phyloP scores from a whole-genome alignment of 169 alveolate genomes.

The Neospora caninum region DNA sequence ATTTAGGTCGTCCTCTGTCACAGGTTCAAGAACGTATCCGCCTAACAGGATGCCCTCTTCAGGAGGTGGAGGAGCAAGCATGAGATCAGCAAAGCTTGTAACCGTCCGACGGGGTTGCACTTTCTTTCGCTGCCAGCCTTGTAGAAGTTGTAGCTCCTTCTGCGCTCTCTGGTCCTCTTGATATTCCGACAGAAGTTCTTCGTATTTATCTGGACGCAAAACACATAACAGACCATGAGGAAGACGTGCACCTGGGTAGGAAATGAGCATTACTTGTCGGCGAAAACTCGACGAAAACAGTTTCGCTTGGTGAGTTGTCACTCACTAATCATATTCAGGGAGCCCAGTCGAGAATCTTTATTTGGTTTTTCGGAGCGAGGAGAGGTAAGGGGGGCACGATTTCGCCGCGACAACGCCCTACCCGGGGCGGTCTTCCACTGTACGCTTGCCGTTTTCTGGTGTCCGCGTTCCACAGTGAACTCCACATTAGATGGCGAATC shows the following conservation, averaged over 20 bases:
- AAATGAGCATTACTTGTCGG: too few species aligned
- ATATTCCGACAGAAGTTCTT: slow-evolving; percentile 16
- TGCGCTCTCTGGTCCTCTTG: slow-evolving; percentile 7
- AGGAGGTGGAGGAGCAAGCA: slow-evolving; percentile 24
- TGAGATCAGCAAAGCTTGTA: background rate
- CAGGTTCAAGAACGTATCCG: background rate
- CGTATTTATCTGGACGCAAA: background rate
- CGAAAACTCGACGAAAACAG: too few species aligned
- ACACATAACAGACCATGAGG: background rate
- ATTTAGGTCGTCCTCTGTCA: slow-evolving; percentile 1
- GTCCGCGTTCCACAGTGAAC: too few species aligned
- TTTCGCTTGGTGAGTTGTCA: background rate
- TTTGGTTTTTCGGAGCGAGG: too few species aligned
- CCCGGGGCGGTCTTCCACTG: too few species aligned
- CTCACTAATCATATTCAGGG: background rate
- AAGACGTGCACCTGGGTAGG: too few species aligned
- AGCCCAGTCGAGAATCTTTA: background rate
- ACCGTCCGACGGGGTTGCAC: background rate
- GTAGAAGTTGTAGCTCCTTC: background rate
- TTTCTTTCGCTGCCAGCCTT: slow-evolving; percentile 13
- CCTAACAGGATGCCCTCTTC: slow-evolving; percentile 30
- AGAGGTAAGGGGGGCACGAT: too few species aligned
- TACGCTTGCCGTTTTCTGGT: too few species aligned
- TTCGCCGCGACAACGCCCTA: too few species aligned
- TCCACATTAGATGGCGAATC: too few species aligned